These are phyloP conservation scores for Termitomyces sp. DNA, from an alignment of 768 basidiomycete species.

Conservation along the genomic window DNA sequence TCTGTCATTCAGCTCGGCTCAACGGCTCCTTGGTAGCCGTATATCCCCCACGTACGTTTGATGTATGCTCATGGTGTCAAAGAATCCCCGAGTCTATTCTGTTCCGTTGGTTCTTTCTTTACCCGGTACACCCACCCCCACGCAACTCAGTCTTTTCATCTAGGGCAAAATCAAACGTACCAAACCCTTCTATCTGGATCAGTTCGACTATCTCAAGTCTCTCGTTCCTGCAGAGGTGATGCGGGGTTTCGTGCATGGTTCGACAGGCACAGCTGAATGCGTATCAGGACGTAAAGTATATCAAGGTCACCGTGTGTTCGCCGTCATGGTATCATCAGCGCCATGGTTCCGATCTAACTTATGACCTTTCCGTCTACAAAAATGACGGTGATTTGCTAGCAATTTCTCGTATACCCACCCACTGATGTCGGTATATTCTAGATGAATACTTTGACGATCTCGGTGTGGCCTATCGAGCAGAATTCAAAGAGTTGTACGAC, in stretches of 20 bases:
- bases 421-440: slow-evolving; percentile 12
- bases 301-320: slow-evolving; percentile 69
- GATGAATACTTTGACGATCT: slow-evolving; percentile 49
- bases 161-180: slow-evolving; percentile 60
- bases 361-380: slow-evolving; percentile 52
- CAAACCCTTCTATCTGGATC: slow-evolving; percentile 54
- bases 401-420: background rate
- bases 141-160: slow-evolving; percentile 12
- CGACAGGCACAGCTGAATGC: slow-evolving; percentile 4
- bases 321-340: slow-evolving; percentile 71
- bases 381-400: slow-evolving; percentile 39
- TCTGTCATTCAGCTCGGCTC: background rate
- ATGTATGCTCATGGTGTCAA: slow-evolving; percentile 35
- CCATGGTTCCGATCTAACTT: slow-evolving; percentile 53
- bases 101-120: slow-evolving; percentile 26
- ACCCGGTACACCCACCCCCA: slow-evolving; percentile 6
- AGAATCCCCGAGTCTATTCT: slow-evolving; percentile 34
- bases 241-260: background rate
- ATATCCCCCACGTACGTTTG: slow-evolving; percentile 40
- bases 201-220: slow-evolving; percentile 56
- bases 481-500: slow-evolving; percentile 41
- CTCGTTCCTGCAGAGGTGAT: slow-evolving; percentile 49
- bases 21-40: slow-evolving; percentile 22
- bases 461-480: slow-evolving; percentile 39
- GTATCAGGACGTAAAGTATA: slow-evolving; percentile 46